A percentile compares a stretch with the other conserved stretches of the same genome.
These are phyloP conservation scores for Cicer pinnatifidum DNA, from an alignment of 306 rosid species.

Conservation along the genomic window DNA sequence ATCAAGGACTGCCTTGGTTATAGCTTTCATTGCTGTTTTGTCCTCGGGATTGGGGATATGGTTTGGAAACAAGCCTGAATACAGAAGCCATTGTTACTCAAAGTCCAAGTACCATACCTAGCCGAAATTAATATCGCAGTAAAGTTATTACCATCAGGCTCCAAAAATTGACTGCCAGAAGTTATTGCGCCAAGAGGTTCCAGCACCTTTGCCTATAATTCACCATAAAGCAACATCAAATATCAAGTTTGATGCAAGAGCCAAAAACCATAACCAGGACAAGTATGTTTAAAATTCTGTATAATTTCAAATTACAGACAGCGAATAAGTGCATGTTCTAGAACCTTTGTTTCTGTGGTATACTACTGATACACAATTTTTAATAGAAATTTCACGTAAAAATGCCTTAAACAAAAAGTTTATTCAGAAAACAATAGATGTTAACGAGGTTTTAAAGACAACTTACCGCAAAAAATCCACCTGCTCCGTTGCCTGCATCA, in stretches of 20 bases:
- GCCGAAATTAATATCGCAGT: conserved; percentile 32
- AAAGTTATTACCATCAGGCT: conserved; percentile 88
- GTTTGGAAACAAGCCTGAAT: conserved; percentile 90
- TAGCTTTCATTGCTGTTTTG: conserved; percentile 94
- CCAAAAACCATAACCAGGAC: conserved; percentile 31
- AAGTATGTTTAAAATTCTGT: conserved; percentile 7
- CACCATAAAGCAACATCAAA: conserved; percentile 38
- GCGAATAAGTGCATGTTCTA: too few relatives aligned
- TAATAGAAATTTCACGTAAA: conserved; percentile 25
- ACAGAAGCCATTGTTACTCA: conserved; percentile 35
- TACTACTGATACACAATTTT: conserved; percentile 10
- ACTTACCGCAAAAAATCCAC: conserved; percentile 88
- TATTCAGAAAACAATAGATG: background rate
- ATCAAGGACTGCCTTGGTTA: conserved; percentile 86
- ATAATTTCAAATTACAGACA: conserved; percentile 1
- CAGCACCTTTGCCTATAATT: conserved; percentile 81
- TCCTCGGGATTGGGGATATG: conserved; percentile 98
- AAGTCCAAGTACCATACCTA: conserved; percentile 22
- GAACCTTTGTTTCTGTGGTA: conserved; percentile 1
- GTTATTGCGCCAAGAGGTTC: conserved; percentile 94
- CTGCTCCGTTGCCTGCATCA: conserved; percentile 98
- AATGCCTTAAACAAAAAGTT: conserved; percentile 3
- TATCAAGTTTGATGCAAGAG: conserved; percentile 39
- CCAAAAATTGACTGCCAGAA: conserved; percentile 94
- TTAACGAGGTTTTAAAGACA: conserved; percentile 22